Conservation (phyloP, 2,329 filamentous ascomycete genomes). For the Botrytis tulipae region DNA sequence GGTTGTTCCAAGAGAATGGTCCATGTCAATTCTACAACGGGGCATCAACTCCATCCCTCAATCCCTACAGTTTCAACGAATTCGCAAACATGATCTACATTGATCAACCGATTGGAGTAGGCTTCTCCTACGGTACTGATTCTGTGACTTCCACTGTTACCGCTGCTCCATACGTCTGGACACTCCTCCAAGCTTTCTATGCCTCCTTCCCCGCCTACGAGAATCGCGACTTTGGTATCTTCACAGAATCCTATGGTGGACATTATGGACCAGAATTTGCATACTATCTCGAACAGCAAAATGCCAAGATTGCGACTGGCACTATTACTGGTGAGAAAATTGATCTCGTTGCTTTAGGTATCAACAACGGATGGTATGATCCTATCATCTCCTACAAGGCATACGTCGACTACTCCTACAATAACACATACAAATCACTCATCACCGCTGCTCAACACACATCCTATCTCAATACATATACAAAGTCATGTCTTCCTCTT, state of each 20-base stretch:
- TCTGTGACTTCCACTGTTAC: conserved; percentile 46
- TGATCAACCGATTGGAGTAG: conserved; percentile 43
- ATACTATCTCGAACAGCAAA: conserved; percentile 56
- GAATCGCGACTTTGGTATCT: conserved; percentile 55
- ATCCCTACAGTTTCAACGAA: conserved; percentile 43
- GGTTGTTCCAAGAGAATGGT: conserved; percentile 54
- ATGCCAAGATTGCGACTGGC: conserved; percentile 49
- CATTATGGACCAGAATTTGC: conserved; percentile 58
- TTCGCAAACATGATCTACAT: conserved; percentile 45
- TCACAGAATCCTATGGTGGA: conserved; percentile 54
- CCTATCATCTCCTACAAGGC: conserved; percentile 51
- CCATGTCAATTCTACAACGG: conserved; percentile 45
- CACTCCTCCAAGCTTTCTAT: conserved; percentile 59
- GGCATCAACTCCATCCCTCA: conserved; percentile 43
- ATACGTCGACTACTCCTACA: conserved; percentile 35
- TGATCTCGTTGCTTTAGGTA: conserved; percentile 38
- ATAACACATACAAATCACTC: conserved; percentile 43
- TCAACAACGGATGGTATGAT: conserved; percentile 48
- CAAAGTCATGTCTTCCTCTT: conserved; percentile 41
- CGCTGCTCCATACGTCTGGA: conserved; percentile 53
- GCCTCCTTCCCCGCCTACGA: conserved; percentile 62
- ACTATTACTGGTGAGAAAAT: conserved; percentile 39
- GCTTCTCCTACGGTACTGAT: conserved; percentile 46
- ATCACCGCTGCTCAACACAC: conserved; percentile 40
- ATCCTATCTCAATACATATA: conserved; percentile 40